Evolutionary conservation across 768 basidiomycete genomes (phyloP), one percentile per base, ranked within the genome.

Genomic region (Russula emetica): DNA sequence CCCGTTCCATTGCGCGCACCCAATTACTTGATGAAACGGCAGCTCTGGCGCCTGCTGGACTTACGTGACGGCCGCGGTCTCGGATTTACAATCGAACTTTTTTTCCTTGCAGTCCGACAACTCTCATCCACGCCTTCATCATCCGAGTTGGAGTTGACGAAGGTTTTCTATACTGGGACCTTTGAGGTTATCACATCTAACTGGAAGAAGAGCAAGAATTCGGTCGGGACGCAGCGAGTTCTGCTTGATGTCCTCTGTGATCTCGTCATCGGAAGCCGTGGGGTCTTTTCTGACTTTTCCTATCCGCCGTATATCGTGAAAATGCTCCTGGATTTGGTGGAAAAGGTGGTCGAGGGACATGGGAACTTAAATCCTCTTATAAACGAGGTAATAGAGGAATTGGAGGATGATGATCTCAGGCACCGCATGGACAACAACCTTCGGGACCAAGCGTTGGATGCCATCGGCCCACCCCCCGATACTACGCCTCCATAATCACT

Each of bases 1-100:
- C 36, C 51, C 40, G 8, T 58, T 22, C 6, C 8, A 28, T 30
- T 58, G 8, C 52, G 44, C 0, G 11, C 11, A 26, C 38, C n/a
- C 34, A 42, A 57, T 9, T 4, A 42, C 38, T 30, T 42, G 24
- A 42, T 57, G 61, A 42, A 20, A 20, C 55, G 49, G n/a, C 61
- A 62, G 11, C 11, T 62, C 1, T 62, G 55, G 61, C 61, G 61
- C 24, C 45, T 62, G 9, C 55, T 40, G 47, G 61, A 62, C 32
- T 2, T 62, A 18, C 55, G 55, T 18, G 49, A 62, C 10, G 38
- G 55, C 2, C 5, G 47, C 18, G 49, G 61, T 22, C 55, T 62
- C 2, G 55, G 61, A 0, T 57, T 26, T 51, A 50, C 55, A 1
- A 20, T 62, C 14, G 61, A 62, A 16, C 55, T 62, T 22, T 56